Evolutionary conservation across 176 grass and related monocot genomes (phyloP), one percentile per base, ranked within the genome.

Genomic region (Pontederia paniculata): DNA sequence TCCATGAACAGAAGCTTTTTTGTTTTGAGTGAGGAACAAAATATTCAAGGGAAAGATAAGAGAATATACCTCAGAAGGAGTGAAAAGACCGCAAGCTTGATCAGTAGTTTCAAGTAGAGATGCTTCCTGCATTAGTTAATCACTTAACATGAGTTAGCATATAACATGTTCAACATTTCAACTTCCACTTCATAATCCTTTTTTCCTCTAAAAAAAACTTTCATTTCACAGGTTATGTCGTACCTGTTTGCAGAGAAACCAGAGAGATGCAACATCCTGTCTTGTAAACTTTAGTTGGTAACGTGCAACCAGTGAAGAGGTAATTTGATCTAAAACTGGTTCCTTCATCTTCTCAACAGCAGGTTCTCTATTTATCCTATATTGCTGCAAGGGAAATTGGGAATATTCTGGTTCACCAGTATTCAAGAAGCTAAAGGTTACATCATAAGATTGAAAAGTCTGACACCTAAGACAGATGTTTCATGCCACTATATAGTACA

Each of bases 171-270:
- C 68, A 58, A n/a, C 22, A 31, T 19, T 23, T 65, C 53, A 78
- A 73, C 48, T 63, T 49, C 21, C 31, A 50, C 42, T 22, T 52
- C n/a, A n/a, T n/a, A n/a, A n/a, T n/a, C n/a, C n/a, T n/a, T n/a
- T n/a, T n/a, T n/a, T n/a, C n/a, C n/a, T n/a, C n/a, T n/a, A n/a
- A n/a, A n/a, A n/a, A n/a, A n/a, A 78, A 73, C 48, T 63, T 49
- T 13, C 31, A 50, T 23, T 22, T 52, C 12, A 81, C 46, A 64
- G 17, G 74, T 50, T 45, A 73, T 58, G 14, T 19, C 11, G 60
- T 69, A 91, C 93, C 93, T 91, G 80, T 58, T 98, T 91, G 70
- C 93, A 98, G 72, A 98, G 86, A 83, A 98, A 98, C 86, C 86
- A 98, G 17, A 98, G 93, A 8, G 93, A 91, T 41, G 83, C 74